Percentiles rank a stretch among this genome's conserved stretches.
Conservation (phyloP, 208 protist species). For the Leishmania aethiopica region DNA sequence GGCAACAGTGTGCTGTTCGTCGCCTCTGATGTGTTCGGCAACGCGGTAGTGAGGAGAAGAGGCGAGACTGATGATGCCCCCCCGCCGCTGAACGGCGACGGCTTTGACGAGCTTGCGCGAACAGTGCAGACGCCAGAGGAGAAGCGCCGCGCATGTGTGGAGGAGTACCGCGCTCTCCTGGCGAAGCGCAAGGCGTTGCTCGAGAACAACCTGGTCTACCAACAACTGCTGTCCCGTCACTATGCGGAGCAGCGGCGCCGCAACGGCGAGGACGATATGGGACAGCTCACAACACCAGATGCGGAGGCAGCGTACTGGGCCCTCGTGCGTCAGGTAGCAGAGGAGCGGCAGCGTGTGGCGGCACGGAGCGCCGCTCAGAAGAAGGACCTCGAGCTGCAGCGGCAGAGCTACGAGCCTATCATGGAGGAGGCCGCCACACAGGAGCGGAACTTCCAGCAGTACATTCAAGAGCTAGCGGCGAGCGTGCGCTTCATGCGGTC, state of each 20-base stretch:
- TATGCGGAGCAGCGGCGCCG: constrained; percentile 80
- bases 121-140: constrained; percentile 36
- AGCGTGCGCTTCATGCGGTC: constrained; percentile 72
- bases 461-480: constrained; percentile 61
- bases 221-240: constrained; percentile 75
- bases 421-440: constrained; percentile 64
- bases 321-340: constrained; percentile 62
- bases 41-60: neutral
- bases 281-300: constrained; percentile 55
- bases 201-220: constrained; percentile 64
- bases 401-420: constrained; percentile 53
- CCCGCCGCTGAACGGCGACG: constrained; percentile 15
- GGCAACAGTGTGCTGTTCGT: neutral
- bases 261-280: constrained; percentile 67
- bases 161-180: constrained; percentile 71
- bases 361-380: constrained; percentile 44
- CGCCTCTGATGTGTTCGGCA: constrained; percentile 4
- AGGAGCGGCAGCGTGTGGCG: constrained; percentile 52
- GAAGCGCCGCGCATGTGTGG: constrained; percentile 37
- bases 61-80: constrained; percentile 7
- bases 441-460: constrained; percentile 78
- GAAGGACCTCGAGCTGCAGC: constrained; percentile 49
- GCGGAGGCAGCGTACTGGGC: constrained; percentile 82
- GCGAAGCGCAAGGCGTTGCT: constrained; percentile 52
- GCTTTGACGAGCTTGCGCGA: constrained; percentile 12